These are phyloP conservation scores for Dipteronia dyeriana DNA, from an alignment of 345 rosid species.

Conservation along the genomic window DNA sequence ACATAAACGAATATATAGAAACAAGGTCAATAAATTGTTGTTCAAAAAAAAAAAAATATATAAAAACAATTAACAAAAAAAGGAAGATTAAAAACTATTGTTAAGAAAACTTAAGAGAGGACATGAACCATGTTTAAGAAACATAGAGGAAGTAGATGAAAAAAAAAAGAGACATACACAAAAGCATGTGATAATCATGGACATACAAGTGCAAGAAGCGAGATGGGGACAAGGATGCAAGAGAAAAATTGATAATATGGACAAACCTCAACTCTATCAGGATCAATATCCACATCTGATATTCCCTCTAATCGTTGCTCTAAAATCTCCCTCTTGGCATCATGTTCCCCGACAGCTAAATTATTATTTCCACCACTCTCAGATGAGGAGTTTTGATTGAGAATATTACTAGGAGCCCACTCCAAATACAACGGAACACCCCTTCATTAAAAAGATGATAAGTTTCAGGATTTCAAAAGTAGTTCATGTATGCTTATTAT, in stretches of 20 bases:
- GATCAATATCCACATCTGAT: slow-evolving; percentile 59
- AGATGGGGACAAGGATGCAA: not conserved
- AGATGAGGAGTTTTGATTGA: slow-evolving; percentile 41
- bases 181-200: not conserved
- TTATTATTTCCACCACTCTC: slow-evolving; percentile 35
- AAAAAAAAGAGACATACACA: not conserved
- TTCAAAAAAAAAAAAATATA: no score
- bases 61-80: not conserved
- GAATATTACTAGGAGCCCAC: slow-evolving; percentile 88
- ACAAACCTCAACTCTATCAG: slow-evolving; percentile 80
- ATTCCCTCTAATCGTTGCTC: slow-evolving; percentile 69
- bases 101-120: not conserved
- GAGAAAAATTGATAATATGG: slow-evolving; percentile 13
- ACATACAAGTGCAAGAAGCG: not conserved
- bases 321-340: slow-evolving; percentile 58
- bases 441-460: slow-evolving; percentile 44
- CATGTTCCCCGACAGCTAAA: slow-evolving; percentile 54
- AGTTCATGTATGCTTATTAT: not conserved
- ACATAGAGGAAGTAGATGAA: not conserved
- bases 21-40: no score
- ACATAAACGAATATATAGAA: no score
- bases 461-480: slow-evolving; percentile 5
- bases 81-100: not conserved
- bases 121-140: not conserved
- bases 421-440: slow-evolving; percentile 90